Conservation (phyloP, 169 alveolate species). For the Perkinsus marinus region DNA sequence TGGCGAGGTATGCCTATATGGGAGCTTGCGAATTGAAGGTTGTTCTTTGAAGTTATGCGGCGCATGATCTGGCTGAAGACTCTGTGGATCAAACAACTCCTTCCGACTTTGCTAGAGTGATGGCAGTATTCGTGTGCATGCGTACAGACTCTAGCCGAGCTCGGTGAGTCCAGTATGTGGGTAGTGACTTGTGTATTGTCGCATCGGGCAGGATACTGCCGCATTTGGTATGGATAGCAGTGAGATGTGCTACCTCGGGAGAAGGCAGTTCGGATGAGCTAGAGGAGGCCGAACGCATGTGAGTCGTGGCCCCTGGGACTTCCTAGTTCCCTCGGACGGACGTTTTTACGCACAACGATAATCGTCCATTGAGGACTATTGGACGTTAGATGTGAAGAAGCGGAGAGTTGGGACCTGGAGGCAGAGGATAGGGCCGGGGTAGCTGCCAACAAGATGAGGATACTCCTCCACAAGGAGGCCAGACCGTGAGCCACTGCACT, state of each 20-base stretch:
- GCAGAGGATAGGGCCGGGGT: neutral
- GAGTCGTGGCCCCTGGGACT: too few species aligned
- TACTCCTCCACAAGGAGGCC: neutral
- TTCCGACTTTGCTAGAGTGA: neutral
- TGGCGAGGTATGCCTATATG: neutral
- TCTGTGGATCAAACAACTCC: neutral
- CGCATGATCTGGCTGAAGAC: neutral
- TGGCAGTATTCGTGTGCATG: neutral
- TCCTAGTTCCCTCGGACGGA: too few species aligned
- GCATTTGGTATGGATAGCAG: neutral
- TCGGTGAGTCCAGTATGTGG: neutral
- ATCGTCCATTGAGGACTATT: too few species aligned
- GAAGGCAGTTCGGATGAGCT: neutral
- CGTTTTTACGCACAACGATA: too few species aligned
- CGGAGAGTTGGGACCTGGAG: neutral
- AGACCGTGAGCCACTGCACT: neutral
- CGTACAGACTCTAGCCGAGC: neutral
- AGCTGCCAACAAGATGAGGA: neutral
- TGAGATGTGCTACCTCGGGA: neutral
- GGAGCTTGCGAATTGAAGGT: too few species aligned
- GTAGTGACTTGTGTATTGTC: too few species aligned
- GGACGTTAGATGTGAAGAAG: neutral
- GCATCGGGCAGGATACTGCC: neutral
- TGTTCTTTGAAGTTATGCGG: too few species aligned
- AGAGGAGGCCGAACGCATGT: neutral